Base-by-base conservation (phyloP, 257 asterid species). In the Thymus quinquecostatus region DNA sequence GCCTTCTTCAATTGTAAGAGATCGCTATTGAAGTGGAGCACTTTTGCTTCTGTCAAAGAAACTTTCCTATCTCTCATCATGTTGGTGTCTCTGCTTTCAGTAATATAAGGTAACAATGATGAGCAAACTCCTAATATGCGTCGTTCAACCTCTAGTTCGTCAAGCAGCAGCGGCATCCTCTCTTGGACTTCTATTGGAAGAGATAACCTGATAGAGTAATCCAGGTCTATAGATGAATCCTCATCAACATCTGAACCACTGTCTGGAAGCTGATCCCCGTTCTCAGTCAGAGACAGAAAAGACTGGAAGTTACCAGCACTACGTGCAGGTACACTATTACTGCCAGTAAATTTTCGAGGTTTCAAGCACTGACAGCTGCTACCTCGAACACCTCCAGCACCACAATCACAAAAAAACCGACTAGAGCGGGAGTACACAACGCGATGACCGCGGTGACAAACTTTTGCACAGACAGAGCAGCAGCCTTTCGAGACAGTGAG, bases 381-480 rank as follows among this genome's bases (percentile, higher is more conserved):
- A 48, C 99, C 99, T 56, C 97, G 87, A 67, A 95, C 98, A 70
- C 99, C 98, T 54, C 99, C 99, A 10, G 98, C 99, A 43, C 99
- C 99, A 79, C 99, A 95, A 66, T 95, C 99, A 55, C 99, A 95
- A 85, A 95, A 95, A 80, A 95, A 95, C 11, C 99, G 95, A 79
- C 99, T 95, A 61, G 99, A 92, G 66, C 99, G 96, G 54, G 99
- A 95, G 84, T 95, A 95, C 47, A 92, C 98, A 76, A 95, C 97
- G 70, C 99, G 98, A 80, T 95, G 99, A 75, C 96, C 99, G 72
- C 98, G 96, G 80, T 95, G 99, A 74, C 99, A 95, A 82, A 95
- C 98, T 82, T 89, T 92, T 67, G 99, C 99, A 64, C 99, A 95
- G 30, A 95, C 94, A 71, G 99, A 95, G 83, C 99, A 95, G 78